These are phyloP conservation scores for Coemansia javaensis DNA, from an alignment of 192 early-diverging fungal genomes.

Conservation along the genomic window DNA sequence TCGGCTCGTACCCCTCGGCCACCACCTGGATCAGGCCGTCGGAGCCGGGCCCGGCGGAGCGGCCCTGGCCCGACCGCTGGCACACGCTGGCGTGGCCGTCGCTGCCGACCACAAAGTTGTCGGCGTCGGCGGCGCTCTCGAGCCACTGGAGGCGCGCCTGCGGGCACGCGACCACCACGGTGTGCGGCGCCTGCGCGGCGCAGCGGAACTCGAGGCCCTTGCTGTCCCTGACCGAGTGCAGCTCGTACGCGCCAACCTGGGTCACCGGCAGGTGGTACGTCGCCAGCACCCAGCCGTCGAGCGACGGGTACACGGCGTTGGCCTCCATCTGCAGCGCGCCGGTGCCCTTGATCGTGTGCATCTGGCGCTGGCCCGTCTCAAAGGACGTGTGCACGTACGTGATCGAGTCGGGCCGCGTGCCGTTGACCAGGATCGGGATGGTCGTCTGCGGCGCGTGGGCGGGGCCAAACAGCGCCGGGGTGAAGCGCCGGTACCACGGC, in stretches of 20 bases:
- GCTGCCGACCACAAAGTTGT: conserved; percentile 33
- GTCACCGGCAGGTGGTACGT: conserved; percentile 34
- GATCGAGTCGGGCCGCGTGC: conserved; percentile 38
- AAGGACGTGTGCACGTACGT: conserved; percentile 37
- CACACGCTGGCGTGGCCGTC: conserved; percentile 46
- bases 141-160: conserved; percentile 37
- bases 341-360: conserved; percentile 20
- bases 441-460: conserved; percentile 5
- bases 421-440: conserved; percentile 47
- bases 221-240: conserved; percentile 31
- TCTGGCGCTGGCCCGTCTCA: conserved; percentile 29
- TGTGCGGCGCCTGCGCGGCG: conserved; percentile 23
- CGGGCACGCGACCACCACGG: conserved; percentile 40
- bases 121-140: not conserved
- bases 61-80: conserved; percentile 19
- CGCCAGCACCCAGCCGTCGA: conserved; percentile 40
- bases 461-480: conserved; percentile 11
- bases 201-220: conserved; percentile 44
- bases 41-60: not conserved
- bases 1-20: conserved; percentile 40
- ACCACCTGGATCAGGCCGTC: conserved; percentile 30
- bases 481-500: conserved; percentile 31
- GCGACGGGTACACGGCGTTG: conserved; percentile 22
- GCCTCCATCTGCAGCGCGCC: conserved; percentile 23
- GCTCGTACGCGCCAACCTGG: conserved; percentile 38